These are phyloP conservation scores for Salisapilia sapeloensis DNA, from an alignment of 352 stramenopile genomes.

Conservation along the genomic window DNA sequence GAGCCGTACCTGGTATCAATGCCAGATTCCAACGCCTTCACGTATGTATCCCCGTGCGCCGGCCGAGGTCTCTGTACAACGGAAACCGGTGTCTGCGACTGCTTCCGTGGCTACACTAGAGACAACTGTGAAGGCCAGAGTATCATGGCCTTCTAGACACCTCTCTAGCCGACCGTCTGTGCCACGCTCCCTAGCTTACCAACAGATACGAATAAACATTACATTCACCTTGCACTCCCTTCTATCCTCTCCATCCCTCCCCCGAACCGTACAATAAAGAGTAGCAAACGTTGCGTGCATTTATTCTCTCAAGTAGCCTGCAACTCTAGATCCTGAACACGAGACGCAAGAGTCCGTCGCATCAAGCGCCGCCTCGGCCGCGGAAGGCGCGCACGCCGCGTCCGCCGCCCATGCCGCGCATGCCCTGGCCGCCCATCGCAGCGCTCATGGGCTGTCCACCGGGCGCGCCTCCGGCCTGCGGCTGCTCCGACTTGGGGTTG, in stretches of 20 bases:
- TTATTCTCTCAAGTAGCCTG: no score
- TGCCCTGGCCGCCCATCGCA: conserved; percentile 84
- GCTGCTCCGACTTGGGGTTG: conserved; percentile 95
- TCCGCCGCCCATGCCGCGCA: conserved; percentile 80
- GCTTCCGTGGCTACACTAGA: conserved; percentile 84
- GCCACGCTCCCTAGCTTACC: no score
- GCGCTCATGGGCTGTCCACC: conserved; percentile 63
- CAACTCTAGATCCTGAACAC: no score
- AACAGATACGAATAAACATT: no score
- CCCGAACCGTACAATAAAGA: no score
- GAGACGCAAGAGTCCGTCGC: neutral
- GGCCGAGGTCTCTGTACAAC: conserved; percentile 49
- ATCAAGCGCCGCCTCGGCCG: conserved; percentile 40
- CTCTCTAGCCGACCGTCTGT: no score
- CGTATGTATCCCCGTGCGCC: conserved; percentile 58
- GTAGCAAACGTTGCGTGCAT: no score
- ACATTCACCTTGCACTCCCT: no score
- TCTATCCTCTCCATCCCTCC: no score
- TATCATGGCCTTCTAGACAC: no score
- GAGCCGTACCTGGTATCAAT: conserved; percentile 14
- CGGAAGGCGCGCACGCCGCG: conserved; percentile 65
- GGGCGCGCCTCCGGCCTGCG: conserved; percentile 24
- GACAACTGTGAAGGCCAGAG: no score
- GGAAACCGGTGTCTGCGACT: conserved; percentile 58
- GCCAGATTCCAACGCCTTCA: conserved; percentile 20